phyloP scores from a whole-genome alignment of 306 rosid species.

The Acacia confusa region DNA sequence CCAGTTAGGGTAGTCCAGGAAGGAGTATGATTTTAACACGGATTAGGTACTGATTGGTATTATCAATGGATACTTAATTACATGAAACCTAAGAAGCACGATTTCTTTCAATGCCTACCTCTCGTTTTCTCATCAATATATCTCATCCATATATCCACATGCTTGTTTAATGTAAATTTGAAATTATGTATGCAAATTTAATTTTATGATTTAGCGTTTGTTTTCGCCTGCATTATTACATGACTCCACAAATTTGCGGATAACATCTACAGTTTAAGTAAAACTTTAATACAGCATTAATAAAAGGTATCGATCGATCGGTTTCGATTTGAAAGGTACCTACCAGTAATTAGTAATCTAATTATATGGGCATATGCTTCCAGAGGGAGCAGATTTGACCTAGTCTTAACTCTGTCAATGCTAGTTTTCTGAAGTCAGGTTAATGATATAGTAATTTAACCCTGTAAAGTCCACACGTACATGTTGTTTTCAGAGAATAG shows the following conservation, averaged over 20 bases:
- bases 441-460: neutral
- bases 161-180: neutral
- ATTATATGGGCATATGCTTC: neutral
- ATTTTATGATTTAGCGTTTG: neutral
- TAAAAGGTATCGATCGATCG: neutral
- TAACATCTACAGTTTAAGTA: too few relatives aligned
- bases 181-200: neutral
- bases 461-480: neutral
- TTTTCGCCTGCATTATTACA: neutral
- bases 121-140: neutral
- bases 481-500: slow-evolving; percentile 9
- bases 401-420: neutral
- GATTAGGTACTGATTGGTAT: neutral
- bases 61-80: slow-evolving; percentile 21
- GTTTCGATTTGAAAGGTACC: neutral
- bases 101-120: slow-evolving; percentile 28
- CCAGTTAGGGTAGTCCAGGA: too few relatives aligned
- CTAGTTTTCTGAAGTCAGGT: neutral
- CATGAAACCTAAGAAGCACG: slow-evolving; percentile 4
- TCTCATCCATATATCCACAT: neutral
- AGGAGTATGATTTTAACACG: neutral
- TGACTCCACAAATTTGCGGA: neutral
- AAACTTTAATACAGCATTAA: neutral
- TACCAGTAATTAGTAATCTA: neutral
- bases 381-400: neutral